Evolutionary conservation across 2,329 filamentous ascomycete species (phyloP).

Genomic region (Pseudogymnoascus sp.): DNA sequence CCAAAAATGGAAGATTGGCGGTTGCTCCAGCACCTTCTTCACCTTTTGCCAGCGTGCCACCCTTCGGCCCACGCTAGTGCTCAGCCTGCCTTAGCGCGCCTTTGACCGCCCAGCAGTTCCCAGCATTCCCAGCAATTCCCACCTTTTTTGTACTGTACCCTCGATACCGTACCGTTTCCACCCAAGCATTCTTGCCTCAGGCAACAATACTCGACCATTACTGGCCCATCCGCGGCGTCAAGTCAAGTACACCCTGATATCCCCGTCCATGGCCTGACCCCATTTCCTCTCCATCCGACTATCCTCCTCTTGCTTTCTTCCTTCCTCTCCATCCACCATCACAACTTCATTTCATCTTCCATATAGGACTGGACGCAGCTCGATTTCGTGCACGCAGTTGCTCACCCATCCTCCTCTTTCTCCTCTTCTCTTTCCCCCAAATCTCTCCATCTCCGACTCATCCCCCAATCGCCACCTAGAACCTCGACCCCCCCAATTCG

Average conservation of each 20-base stretch:
- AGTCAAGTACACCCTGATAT: slow-evolving; percentile 9
- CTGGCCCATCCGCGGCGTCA: background rate
- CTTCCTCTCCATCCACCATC: background rate
- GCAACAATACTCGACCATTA: background rate
- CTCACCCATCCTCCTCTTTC: slow-evolving; percentile 7
- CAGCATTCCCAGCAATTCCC: background rate
- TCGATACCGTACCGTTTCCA: too few species aligned
- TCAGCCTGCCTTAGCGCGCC: slow-evolving; percentile 4
- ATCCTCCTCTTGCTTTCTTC: slow-evolving; percentile 6
- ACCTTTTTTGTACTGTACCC: background rate
- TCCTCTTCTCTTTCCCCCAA: background rate
- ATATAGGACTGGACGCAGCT: slow-evolving; percentile 9
- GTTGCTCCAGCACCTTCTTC: slow-evolving; percentile 9
- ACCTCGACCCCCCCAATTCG: slow-evolving; percentile 2
- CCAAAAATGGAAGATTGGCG: slow-evolving; percentile 4
- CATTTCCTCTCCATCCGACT: slow-evolving; percentile 6
- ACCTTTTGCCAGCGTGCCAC: slow-evolving; percentile 9
- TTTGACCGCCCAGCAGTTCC: slow-evolving; percentile 3
- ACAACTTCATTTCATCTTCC: slow-evolving; percentile 8
- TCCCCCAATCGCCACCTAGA: slow-evolving; percentile 7
- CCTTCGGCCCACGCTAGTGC: background rate
- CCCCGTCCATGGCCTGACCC: slow-evolving; percentile 6
- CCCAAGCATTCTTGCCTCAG: background rate
- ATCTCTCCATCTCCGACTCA: background rate
- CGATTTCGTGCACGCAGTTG: slow-evolving; percentile 9